Conservation (phyloP, 148 eudicot species). For the Euryodendron excelsum region DNA sequence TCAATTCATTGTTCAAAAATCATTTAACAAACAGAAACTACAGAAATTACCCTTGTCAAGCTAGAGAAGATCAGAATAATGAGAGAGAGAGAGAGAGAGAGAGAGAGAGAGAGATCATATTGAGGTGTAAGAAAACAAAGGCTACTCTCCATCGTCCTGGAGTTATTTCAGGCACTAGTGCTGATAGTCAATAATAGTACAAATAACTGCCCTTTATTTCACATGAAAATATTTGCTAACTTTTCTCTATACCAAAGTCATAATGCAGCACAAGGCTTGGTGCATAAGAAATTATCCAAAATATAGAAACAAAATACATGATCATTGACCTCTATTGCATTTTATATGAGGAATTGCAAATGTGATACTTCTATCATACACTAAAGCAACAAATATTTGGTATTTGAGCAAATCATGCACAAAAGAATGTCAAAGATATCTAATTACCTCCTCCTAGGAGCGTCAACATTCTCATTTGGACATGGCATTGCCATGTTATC, state of each 20-base stretch:
- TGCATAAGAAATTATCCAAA: not conserved
- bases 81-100: no score
- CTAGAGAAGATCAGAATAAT: no score
- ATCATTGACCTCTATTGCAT: not conserved
- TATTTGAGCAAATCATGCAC: slow-evolving; percentile 5
- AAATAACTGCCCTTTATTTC: not conserved
- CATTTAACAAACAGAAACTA: no score
- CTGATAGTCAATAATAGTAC: not conserved
- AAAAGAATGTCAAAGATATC: not conserved
- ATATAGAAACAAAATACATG: not conserved
- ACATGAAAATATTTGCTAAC: not conserved
- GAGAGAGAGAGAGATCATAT: no score
- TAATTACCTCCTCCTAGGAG: slow-evolving; percentile 62
- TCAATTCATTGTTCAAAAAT: no score
- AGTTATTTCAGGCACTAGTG: not conserved
- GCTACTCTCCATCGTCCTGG: not conserved
- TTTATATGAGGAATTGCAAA: not conserved
- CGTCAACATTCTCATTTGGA: slow-evolving; percentile 41
- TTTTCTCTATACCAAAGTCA: not conserved
- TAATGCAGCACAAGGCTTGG: not conserved
- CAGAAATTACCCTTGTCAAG: no score
- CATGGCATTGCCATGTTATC: slow-evolving; percentile 24
- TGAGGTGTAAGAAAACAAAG: no score
- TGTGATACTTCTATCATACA: not conserved
- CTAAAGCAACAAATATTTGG: not conserved